Evolutionary conservation across 352 stramenopile species (phyloP).

Genomic region (Phytophthora citricola): DNA sequence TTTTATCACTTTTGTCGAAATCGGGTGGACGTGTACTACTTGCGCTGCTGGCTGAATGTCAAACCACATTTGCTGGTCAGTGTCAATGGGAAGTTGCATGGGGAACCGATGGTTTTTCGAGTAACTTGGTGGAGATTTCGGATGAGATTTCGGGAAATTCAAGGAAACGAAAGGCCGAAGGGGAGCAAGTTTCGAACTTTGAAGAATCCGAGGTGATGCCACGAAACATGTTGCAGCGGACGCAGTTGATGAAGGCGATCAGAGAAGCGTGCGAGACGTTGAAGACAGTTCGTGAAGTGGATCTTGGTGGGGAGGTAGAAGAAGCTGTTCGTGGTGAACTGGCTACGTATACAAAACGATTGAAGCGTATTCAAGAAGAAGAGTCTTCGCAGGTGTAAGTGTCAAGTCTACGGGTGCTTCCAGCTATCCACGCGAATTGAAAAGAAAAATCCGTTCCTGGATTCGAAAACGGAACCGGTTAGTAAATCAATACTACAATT

Average conservation of each 20-base stretch:
- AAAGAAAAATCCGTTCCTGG: not conserved
- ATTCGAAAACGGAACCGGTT: not conserved
- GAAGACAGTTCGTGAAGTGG: not conserved
- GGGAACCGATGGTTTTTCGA: not conserved
- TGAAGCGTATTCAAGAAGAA: constrained; percentile 1
- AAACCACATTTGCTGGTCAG: constrained; percentile 12
- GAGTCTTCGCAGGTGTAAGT: not conserved
- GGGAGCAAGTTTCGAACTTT: too few relatives aligned
- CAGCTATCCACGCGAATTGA: too few relatives aligned
- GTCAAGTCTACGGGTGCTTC: too few relatives aligned
- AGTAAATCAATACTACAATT: not conserved
- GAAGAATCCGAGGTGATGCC: too few relatives aligned
- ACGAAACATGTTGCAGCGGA: not conserved
- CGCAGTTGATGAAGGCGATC: constrained; percentile 1
- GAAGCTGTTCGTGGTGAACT: not conserved
- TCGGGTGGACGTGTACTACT: constrained; percentile 14
- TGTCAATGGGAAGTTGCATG: constrained; percentile 9
- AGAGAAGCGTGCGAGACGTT: not conserved
- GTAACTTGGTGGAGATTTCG: not conserved
- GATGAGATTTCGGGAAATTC: not conserved
- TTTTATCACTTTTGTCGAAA: constrained; percentile 11
- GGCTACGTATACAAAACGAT: not conserved
- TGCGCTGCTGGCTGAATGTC: constrained; percentile 13
- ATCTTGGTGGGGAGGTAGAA: not conserved
- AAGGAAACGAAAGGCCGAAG: not conserved